Percentiles rank a stretch among this genome's conserved stretches.
phyloP scores from a whole-genome alignment of 2,329 filamentous ascomycete genomes.

The Ceratocystis smalleyi region DNA sequence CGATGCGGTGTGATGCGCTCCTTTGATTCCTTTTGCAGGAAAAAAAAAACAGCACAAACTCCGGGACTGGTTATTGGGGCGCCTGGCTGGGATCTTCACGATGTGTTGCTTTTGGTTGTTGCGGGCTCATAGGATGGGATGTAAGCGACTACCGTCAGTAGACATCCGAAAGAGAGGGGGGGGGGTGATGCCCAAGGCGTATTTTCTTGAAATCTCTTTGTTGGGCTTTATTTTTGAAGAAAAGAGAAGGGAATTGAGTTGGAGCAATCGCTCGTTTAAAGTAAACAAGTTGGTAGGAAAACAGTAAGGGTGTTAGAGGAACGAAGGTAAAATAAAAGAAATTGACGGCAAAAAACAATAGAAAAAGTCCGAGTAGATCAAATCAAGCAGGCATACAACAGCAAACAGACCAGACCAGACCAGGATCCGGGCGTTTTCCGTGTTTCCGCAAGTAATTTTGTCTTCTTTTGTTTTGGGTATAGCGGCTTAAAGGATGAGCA shows the following conservation, averaged over 20 bases:
- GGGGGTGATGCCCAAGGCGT: background rate
- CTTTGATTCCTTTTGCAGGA: constrained; percentile 3
- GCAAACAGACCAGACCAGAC: too few relatives aligned
- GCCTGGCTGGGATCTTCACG: background rate
- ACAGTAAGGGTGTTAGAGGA: background rate
- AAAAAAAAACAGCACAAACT: background rate
- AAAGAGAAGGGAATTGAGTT: background rate
- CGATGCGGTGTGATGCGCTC: constrained; percentile 3
- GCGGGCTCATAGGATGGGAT: too few relatives aligned
- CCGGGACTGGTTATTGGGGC: background rate
- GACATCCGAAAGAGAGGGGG: background rate
- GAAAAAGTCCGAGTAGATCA: background rate
- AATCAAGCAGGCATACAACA: background rate
- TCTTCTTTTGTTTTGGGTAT: background rate
- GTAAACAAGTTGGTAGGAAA: background rate
- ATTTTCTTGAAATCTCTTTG: background rate
- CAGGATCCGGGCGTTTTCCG: background rate
- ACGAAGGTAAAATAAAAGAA: background rate
- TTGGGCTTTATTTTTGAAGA: background rate
- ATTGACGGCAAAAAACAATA: background rate
- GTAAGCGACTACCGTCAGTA: background rate
- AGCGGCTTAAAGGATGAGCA: background rate
- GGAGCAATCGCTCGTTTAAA: background rate
- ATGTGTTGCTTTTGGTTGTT: background rate
- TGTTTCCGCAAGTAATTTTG: constrained; percentile 1